Conservation (phyloP, 306 rosid species). For the Sicyos baderoa region DNA sequence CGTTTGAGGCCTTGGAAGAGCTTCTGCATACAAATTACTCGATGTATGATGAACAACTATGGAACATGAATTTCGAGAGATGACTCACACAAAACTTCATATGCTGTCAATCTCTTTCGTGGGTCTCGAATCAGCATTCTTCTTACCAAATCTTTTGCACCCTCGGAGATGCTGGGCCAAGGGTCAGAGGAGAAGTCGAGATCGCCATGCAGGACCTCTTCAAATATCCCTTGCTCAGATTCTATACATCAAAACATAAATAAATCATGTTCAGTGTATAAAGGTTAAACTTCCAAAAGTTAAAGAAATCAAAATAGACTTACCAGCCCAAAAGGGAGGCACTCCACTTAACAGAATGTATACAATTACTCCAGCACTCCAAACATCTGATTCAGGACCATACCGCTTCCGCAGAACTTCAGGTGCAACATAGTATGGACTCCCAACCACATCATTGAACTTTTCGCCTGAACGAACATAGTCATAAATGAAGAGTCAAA, state of each 20-base stretch:
- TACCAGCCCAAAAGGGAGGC: constrained; percentile 99
- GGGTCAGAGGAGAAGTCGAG: constrained; percentile 88
- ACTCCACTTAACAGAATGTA: constrained; percentile 97
- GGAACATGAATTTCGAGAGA: constrained; percentile 19
- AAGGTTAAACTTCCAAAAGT: constrained; percentile 1
- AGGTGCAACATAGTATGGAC: constrained; percentile 99
- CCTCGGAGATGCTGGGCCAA: constrained; percentile 89
- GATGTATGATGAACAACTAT: background rate
- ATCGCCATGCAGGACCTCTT: constrained; percentile 83
- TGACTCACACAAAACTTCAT: constrained; percentile 90
- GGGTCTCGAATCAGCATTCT: constrained; percentile 95
- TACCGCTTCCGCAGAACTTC: constrained; percentile 83
- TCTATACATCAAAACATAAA: constrained; percentile 35
- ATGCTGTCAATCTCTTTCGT: constrained; percentile 59
- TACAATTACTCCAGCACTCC: constrained; percentile 97
- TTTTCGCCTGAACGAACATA: constrained; percentile 56
- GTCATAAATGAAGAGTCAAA: constrained; percentile 22
- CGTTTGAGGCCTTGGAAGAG: background rate
- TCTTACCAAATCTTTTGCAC: constrained; percentile 92
- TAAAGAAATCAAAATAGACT: constrained; percentile 24
- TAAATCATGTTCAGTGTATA: background rate
- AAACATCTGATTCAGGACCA: constrained; percentile 95
- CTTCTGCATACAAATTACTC: background rate
- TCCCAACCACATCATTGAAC: constrained; percentile 86
- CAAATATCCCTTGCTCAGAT: constrained; percentile 78